Evolutionary conservation across 1,284 basidiomycete species (phyloP), one percentile per base, ranked within the genome.

Genomic region (Pholiota adiposa): DNA sequence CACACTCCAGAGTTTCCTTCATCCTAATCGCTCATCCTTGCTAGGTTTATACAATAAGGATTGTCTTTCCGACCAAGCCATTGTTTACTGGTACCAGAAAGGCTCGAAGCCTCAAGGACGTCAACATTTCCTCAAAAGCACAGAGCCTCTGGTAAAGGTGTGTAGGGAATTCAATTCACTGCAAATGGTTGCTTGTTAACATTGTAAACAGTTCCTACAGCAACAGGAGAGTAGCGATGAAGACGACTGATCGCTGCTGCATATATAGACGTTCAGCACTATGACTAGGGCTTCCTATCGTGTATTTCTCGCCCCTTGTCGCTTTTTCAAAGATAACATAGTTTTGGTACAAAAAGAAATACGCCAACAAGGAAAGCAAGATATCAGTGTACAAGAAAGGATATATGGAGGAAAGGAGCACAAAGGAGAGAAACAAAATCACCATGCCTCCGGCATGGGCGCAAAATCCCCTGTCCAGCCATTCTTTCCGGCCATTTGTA

Each of bases 31-130:
- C 59, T 55, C 25, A 3, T 34, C 21, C 27, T 51, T 41, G 44
- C 18, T 64, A 94, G 92, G 89, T 96, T 70, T 97, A 74, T 98
- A 98, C 79, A 96, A 96, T 76, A 89, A 92, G 70, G 96, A 98
- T 71, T 95, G 94, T 76, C 85, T 98, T 67, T 92, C 93, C 61
- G 94, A 96, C 72, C 92, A 96, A 74, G 96, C 96, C 63, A 96
- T 98, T 71, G 91, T 98, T 62, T 98, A 97, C 78, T 98, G 96
- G 96, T 84, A 94, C 77, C 89, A 93, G 77, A 98, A 98, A 78
- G 96, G 97, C 59, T 92, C 95, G 58, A 97, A 96, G 79, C 86
- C 94, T 1, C 93, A 97, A 74, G 96, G 96, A 55, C 90, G 92
- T 74, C 93, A 96, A 74, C 92, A 96, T 74, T 98, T 98, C 83